Conservation (phyloP, 176 grass and related monocot species). For the Musa beccarii region DNA sequence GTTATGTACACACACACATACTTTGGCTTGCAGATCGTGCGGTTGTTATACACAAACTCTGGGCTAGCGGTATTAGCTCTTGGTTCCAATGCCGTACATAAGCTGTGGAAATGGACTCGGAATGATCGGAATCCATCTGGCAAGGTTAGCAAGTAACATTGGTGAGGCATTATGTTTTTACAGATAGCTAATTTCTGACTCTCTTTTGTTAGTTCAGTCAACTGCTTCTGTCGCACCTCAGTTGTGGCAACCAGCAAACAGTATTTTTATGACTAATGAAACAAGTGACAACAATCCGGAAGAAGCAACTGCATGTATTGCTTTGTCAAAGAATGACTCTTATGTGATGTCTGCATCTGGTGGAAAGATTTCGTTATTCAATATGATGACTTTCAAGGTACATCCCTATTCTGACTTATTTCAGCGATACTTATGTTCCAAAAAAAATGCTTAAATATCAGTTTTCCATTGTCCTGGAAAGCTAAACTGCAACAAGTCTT, state of each 20-base stretch:
- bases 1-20: not conserved
- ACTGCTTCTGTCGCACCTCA: conserved; percentile 72
- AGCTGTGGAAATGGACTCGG: conserved; percentile 94
- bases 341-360: conserved; percentile 99
- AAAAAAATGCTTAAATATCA: not conserved
- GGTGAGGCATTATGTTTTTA: conserved; percentile 16
- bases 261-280: conserved; percentile 87
- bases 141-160: conserved; percentile 50
- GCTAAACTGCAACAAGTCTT: conserved; percentile 8
- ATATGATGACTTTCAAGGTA: conserved; percentile 99
- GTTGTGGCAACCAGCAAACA: conserved; percentile 88
- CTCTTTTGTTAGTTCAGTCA: not conserved
- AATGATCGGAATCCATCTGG: conserved; percentile 79
- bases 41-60: conserved; percentile 85
- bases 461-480: not conserved
- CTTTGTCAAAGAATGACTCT: conserved; percentile 94
- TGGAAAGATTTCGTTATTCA: conserved; percentile 94
- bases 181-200: conserved; percentile 2
- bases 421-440: not conserved
- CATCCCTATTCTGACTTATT: not conserved
- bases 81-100: conserved; percentile 89
- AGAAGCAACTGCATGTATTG: conserved; percentile 94
- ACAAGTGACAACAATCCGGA: conserved; percentile 77
- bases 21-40: conserved; percentile 53
- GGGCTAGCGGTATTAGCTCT: conserved; percentile 76